These are phyloP conservation scores for Malassezia restricta DNA, from an alignment of 1,284 basidiomycete species.

Conservation along the genomic window DNA sequence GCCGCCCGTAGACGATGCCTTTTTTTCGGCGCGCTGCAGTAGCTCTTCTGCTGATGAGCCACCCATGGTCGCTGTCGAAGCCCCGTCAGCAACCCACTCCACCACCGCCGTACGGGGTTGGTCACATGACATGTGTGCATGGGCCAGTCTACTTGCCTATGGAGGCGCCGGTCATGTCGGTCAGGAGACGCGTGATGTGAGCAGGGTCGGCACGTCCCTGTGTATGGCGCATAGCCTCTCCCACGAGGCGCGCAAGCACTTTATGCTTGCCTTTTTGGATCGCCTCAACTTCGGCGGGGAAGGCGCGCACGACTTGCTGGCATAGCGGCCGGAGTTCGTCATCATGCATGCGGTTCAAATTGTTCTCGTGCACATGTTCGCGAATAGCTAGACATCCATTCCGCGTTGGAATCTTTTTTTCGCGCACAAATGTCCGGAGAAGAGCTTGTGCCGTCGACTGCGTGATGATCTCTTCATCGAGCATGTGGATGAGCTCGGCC, in stretches of 20 bases:
- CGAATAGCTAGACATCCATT: not conserved
- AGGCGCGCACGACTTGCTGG: slow-evolving; percentile 54
- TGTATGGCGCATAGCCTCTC: slow-evolving; percentile 74
- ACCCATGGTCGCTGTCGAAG: slow-evolving; percentile 20
- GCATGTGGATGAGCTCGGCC: slow-evolving; percentile 65
- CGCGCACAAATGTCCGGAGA: slow-evolving; percentile 26
- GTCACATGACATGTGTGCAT: not conserved
- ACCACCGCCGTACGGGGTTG: not conserved
- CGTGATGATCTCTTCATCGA: slow-evolving; percentile 59
- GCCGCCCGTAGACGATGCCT: slow-evolving; percentile 61
- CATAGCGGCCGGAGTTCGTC: slow-evolving; percentile 50
- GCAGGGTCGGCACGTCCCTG: slow-evolving; percentile 61
- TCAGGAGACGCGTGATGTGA: slow-evolving; percentile 1
- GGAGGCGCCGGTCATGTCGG: not conserved
- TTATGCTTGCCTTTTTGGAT: slow-evolving; percentile 63
- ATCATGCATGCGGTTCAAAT: slow-evolving; percentile 6
- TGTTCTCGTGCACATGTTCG: slow-evolving; percentile 4
- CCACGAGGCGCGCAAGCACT: slow-evolving; percentile 75
- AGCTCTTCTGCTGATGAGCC: slow-evolving; percentile 48
- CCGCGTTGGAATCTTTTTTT: not conserved
- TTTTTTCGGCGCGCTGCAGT: slow-evolving; percentile 81
- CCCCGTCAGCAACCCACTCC: not conserved
- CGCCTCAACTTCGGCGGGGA: slow-evolving; percentile 62
- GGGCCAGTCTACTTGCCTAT: not conserved
- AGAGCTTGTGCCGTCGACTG: slow-evolving; percentile 37